These are phyloP conservation scores for Viola pubescens DNA, from an alignment of 441 rosid genomes.

Conservation along the genomic window DNA sequence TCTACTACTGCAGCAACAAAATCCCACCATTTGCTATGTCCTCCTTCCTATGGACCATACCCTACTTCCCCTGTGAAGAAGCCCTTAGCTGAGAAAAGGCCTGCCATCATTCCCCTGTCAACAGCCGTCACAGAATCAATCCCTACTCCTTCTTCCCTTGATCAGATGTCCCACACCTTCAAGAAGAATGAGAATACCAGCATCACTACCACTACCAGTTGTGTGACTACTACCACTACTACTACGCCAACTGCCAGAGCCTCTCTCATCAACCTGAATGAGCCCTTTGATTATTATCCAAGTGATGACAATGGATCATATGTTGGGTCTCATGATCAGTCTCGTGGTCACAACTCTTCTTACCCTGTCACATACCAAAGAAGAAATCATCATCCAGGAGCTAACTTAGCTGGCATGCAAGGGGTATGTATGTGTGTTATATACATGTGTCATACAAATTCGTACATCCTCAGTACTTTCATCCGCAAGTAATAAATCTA, in stretches of 20 bases:
- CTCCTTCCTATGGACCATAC: conserved; percentile 12
- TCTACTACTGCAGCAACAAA: conserved; percentile 23
- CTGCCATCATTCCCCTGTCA: conserved; percentile 21
- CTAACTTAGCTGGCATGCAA: conserved; percentile 14
- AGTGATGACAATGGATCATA: conserved; percentile 12
- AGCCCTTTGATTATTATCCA: conserved; percentile 27
- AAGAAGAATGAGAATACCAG: conserved; percentile 9
- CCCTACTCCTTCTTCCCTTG: conserved; percentile 14
- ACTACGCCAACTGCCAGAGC: conserved; percentile 4
- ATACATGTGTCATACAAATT: too few species aligned
- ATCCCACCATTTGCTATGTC: conserved; percentile 14
- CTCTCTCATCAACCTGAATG: conserved; percentile 44
- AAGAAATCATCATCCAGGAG: conserved; percentile 14
- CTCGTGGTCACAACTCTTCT: conserved; percentile 19
- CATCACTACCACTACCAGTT: conserved; percentile 9
- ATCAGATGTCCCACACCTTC: conserved; percentile 8
- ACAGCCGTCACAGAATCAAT: conserved; percentile 13
- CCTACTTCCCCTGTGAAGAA: conserved; percentile 42
- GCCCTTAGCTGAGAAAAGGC: conserved; percentile 47
- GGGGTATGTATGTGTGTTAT: conserved; percentile 17
- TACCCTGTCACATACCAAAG: conserved; percentile 37
- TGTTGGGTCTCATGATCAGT: conserved; percentile 12
- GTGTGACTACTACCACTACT: background rate
- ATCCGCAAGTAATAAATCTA: too few species aligned
- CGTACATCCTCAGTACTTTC: too few species aligned